Percentiles rank a stretch among this genome's conserved stretches.
These are phyloP conservation scores for Anthracocystis panici-leucophaei DNA, from an alignment of 1,284 basidiomycete species.

Conservation along the genomic window DNA sequence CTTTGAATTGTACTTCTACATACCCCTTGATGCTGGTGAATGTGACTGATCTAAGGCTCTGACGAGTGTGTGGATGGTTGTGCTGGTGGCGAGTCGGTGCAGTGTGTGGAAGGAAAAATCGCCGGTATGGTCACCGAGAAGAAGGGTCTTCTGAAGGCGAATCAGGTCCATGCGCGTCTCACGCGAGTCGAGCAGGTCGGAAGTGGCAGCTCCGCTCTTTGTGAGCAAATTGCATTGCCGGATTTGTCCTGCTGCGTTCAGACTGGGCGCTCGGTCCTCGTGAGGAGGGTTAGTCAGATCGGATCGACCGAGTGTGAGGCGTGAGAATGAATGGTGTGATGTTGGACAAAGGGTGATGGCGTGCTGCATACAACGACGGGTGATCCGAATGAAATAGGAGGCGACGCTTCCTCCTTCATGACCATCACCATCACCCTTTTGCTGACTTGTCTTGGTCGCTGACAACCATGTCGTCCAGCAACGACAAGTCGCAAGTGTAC, in stretches of 20 bases:
- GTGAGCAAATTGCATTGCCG: neutral
- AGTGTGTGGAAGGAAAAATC: neutral
- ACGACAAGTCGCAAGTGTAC: constrained; percentile 18
- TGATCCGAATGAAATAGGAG: neutral
- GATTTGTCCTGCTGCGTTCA: constrained; percentile 15
- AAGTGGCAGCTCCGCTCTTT: constrained; percentile 28
- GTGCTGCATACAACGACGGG: constrained; percentile 1
- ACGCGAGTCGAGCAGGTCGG: constrained; percentile 27
- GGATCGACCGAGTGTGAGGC: neutral
- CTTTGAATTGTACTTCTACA: constrained; percentile 3
- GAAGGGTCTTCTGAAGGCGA: neutral
- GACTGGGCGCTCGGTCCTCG: neutral
- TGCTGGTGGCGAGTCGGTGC: neutral
- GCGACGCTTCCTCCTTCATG: neutral
- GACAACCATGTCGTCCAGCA: constrained; percentile 18
- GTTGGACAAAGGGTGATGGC: neutral
- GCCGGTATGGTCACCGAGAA: constrained; percentile 1
- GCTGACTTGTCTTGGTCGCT: neutral
- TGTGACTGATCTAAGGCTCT: neutral
- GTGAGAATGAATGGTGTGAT: constrained; percentile 2
- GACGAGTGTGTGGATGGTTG: neutral
- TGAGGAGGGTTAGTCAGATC: no score
- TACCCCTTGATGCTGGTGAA: constrained; percentile 6
- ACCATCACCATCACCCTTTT: constrained; percentile 5
- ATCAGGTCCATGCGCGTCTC: neutral